A percentile compares a stretch with the other conserved stretches of the same genome.
Conservation (phyloP, 176 grass and related monocot species). For the Elaeis guineensis region DNA sequence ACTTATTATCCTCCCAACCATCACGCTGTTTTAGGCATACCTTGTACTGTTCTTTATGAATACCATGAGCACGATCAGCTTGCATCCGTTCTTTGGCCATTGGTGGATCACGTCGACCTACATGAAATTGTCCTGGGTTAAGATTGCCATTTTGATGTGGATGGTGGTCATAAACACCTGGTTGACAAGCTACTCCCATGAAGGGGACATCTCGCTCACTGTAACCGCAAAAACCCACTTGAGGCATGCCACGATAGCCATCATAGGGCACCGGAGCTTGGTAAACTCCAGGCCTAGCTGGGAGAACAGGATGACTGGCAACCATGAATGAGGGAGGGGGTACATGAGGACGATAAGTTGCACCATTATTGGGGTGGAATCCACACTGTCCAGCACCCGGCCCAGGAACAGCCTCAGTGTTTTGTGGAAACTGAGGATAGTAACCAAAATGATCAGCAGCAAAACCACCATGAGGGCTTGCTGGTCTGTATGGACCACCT, state of each 20-base stretch:
- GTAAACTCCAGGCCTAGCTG: slow-evolving; percentile 46
- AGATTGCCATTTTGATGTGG: slow-evolving; percentile 38
- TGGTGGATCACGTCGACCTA: slow-evolving; percentile 28
- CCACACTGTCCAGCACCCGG: slow-evolving; percentile 30
- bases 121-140: slow-evolving; percentile 37
- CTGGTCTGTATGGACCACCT: slow-evolving; percentile 49
- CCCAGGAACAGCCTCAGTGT: slow-evolving; percentile 43
- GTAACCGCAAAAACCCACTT: slow-evolving; percentile 38
- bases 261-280: slow-evolving; percentile 58
- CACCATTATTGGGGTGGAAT: slow-evolving; percentile 54
- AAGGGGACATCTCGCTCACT: slow-evolving; percentile 44
- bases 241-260: slow-evolving; percentile 52
- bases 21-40: slow-evolving; percentile 59
- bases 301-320: slow-evolving; percentile 54
- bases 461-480: slow-evolving; percentile 37
- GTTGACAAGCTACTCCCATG: slow-evolving; percentile 18
- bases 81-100: slow-evolving; percentile 7
- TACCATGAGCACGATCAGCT: slow-evolving; percentile 31
- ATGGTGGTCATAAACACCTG: slow-evolving; percentile 17
- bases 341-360: slow-evolving; percentile 34
- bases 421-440: slow-evolving; percentile 57
- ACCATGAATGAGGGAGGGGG: slow-evolving; percentile 55
- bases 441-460: slow-evolving; percentile 57
- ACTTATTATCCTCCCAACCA: slow-evolving; percentile 20
- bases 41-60: slow-evolving; percentile 51